Conservation (phyloP, 1,139 yeast genomes). For the Spathaspora sp. region DNA sequence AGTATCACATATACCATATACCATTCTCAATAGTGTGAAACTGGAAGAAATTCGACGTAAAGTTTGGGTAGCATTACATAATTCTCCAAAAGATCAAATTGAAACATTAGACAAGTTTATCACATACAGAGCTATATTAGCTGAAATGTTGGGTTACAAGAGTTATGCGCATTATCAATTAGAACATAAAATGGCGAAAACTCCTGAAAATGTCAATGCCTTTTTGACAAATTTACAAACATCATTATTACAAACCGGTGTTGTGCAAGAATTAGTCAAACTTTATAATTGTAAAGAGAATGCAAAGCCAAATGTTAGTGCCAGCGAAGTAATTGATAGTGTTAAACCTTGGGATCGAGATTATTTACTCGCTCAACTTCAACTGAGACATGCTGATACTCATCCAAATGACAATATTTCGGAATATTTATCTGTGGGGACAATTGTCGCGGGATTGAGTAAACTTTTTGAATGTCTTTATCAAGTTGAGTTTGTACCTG, state of each 20-base stretch:
- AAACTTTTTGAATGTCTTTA: conserved; percentile 68
- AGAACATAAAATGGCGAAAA: conserved; percentile 87
- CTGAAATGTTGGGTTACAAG: conserved; percentile 68
- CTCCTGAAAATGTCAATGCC: conserved; percentile 70
- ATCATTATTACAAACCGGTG: conserved; percentile 45
- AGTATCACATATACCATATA: conserved; percentile 65
- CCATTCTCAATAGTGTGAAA: conserved; percentile 60
- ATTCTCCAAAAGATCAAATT: conserved; percentile 59
- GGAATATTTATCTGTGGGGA: conserved; percentile 79
- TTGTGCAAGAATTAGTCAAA: conserved; percentile 56
- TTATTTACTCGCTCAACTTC: conserved; percentile 41
- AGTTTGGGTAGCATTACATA: conserved; percentile 76
- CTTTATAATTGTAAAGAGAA: conserved; percentile 40
- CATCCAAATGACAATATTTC: conserved; percentile 35
- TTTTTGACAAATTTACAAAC: conserved; percentile 63
- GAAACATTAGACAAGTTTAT: conserved; percentile 57
- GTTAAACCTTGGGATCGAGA: conserved; percentile 94
- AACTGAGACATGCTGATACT: conserved; percentile 12
- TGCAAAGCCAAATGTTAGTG: conserved; percentile 17
- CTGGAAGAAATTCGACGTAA: conserved; percentile 59
- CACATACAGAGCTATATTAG: conserved; percentile 66
- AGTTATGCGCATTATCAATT: conserved; percentile 81
- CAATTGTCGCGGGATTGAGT: conserved; percentile 82
- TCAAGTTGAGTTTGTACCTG: conserved; percentile 74
- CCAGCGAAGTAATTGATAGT: conserved; percentile 41